These are phyloP conservation scores for Erodium maritimum DNA, from an alignment of 345 rosid genomes.

Conservation along the genomic window DNA sequence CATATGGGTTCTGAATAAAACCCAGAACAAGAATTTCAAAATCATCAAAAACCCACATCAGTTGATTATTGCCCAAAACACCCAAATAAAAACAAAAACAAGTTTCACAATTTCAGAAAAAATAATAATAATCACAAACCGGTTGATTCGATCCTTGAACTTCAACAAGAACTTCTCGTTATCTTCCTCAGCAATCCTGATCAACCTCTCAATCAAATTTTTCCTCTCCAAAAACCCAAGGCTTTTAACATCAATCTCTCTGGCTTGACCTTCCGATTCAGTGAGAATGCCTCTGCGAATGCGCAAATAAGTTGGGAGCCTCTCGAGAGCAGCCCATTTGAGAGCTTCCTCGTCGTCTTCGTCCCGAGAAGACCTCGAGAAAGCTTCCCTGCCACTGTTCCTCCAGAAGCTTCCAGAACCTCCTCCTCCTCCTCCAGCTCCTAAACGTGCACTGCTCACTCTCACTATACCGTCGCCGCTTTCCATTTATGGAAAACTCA, in stretches of 20 bases:
- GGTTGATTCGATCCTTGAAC: conserved; percentile 63
- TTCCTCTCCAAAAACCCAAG: conserved; percentile 63
- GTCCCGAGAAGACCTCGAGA: conserved; percentile 32
- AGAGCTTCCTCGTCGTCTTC: conserved; percentile 73
- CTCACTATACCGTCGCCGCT: conserved; percentile 15
- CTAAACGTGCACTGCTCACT: conserved; percentile 24
- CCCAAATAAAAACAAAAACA: background rate
- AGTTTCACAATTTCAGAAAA: too few species aligned
- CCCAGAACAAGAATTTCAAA: too few species aligned
- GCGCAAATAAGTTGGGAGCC: conserved; percentile 64
- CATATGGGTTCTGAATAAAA: too few species aligned
- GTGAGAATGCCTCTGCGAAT: conserved; percentile 57
- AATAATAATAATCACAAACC: conserved; percentile 16
- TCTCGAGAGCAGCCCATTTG: conserved; percentile 87
- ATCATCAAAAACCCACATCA: too few species aligned
- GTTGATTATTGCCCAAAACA: too few species aligned
- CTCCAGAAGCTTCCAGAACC: conserved; percentile 29
- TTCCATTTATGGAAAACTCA: conserved; percentile 17
- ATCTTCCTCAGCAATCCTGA: conserved; percentile 69
- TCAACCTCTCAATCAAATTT: conserved; percentile 58
- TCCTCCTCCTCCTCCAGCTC: conserved; percentile 12
- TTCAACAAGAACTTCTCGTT: conserved; percentile 71
- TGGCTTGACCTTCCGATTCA: conserved; percentile 30
- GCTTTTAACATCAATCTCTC: conserved; percentile 48
- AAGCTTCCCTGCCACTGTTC: conserved; percentile 26